Percentiles rank a stretch among this genome's conserved stretches.
Evolutionary conservation across 192 early-diverging fungal genomes (phyloP).

Genomic region (Gonapodya prolifera): DNA sequence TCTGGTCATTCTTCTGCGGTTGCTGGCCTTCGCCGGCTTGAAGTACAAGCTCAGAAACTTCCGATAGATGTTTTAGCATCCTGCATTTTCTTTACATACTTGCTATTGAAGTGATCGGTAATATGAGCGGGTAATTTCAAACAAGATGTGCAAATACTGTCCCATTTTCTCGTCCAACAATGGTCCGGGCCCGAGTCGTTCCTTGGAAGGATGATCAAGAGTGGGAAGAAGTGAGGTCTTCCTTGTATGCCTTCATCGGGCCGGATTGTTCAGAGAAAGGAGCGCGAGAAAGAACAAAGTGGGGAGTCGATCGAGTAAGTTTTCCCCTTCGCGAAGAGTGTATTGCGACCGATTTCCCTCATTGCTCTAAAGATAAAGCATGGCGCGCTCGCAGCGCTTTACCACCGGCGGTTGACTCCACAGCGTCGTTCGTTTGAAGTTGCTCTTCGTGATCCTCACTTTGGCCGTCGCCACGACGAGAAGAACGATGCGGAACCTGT

Average conservation of each 20-base stretch:
- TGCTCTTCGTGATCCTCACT: background rate
- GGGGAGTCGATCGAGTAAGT: background rate
- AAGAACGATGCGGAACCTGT: background rate
- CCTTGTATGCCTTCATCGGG: background rate
- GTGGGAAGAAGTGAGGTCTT: background rate
- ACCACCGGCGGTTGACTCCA: background rate
- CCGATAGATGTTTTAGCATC: background rate
- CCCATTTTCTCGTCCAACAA: too few species aligned
- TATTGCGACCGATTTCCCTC: background rate
- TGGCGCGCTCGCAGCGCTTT: background rate
- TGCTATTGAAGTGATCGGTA: background rate
- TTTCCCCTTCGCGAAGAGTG: too few species aligned
- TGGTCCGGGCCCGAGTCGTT: background rate
- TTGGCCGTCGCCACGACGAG: too few species aligned
- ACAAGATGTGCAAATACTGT: too few species aligned
- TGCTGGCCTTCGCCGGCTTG: background rate
- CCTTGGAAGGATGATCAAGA: background rate
- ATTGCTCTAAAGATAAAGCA: background rate
- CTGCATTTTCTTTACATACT: too few species aligned
- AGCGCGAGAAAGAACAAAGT: background rate
- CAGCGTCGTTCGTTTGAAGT: conserved; percentile 4
- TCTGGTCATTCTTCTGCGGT: background rate
- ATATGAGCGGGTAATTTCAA: too few species aligned
- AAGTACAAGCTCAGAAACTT: background rate
- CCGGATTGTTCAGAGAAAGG: background rate